These are phyloP conservation scores for Nemania abortiva DNA, from an alignment of 2,329 filamentous ascomycete species.

Conservation along the genomic window DNA sequence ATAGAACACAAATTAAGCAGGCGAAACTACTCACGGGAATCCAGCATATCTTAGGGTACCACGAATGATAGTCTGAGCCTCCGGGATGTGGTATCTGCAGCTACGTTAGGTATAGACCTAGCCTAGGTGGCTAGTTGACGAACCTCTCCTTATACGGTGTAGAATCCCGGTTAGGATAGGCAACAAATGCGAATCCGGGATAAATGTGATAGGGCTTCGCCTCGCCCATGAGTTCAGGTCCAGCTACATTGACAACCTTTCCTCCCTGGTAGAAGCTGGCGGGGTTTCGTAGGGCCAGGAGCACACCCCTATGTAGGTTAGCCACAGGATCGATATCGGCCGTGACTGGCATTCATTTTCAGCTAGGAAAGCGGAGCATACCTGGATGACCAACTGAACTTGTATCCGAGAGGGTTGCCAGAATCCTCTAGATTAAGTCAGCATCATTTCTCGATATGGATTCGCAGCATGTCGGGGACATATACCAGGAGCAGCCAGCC, in stretches of 20 bases:
- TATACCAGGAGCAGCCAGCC: slow-evolving; percentile 41
- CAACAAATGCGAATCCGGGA: slow-evolving; percentile 84
- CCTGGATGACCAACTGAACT: slow-evolving; percentile 74
- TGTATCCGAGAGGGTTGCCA: slow-evolving; percentile 73
- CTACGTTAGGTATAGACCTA: slow-evolving; percentile 10
- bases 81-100: slow-evolving; percentile 81
- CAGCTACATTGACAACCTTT: slow-evolving; percentile 73
- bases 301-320: slow-evolving; percentile 74
- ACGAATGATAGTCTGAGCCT: slow-evolving; percentile 87
- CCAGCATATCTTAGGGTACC: slow-evolving; percentile 88
- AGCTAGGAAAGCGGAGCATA: slow-evolving; percentile 1
- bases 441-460: not conserved
- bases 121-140: not conserved
- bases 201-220: slow-evolving; percentile 94
- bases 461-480: not conserved
- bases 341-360: not conserved
- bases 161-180: slow-evolving; percentile 93
- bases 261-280: slow-evolving; percentile 86
- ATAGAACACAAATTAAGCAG: not conserved
- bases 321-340: slow-evolving; percentile 71
- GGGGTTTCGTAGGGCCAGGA: slow-evolving; percentile 87
- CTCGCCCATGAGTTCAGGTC: slow-evolving; percentile 79
- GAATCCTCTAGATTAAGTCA: slow-evolving; percentile 31
- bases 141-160: slow-evolving; percentile 83
- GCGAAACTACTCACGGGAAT: slow-evolving; percentile 68